These are phyloP conservation scores for Phytopythium ostracodes DNA, from an alignment of 352 stramenopile genomes.

Conservation along the genomic window DNA sequence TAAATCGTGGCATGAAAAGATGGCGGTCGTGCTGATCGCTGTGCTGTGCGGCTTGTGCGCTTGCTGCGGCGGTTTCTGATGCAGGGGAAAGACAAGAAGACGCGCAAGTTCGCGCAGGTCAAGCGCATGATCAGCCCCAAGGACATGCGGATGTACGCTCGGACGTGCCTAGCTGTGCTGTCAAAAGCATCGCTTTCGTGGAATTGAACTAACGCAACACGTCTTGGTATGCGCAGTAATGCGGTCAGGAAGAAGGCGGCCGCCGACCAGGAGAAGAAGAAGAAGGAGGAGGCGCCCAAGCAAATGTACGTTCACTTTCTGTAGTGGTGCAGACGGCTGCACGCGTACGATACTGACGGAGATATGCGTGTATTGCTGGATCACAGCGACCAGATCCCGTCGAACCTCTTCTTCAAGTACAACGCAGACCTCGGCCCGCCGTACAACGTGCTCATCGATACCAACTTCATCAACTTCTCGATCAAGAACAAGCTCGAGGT, in stretches of 20 bases:
- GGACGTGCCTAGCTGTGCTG: background rate
- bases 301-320: constrained; percentile 83
- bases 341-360: background rate
- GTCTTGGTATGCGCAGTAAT: constrained; percentile 37
- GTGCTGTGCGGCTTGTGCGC: background rate
- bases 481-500: constrained; percentile 99
- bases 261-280: constrained; percentile 85
- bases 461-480: constrained; percentile 99
- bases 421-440: constrained; percentile 97
- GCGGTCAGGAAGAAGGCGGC: constrained; percentile 68
- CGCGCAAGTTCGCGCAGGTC: constrained; percentile 95
- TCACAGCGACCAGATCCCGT: constrained; percentile 92
- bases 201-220: constrained; percentile 3
- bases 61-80: constrained; percentile 5
- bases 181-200: background rate
- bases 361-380: no score
- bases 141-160: constrained; percentile 93
- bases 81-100: constrained; percentile 97
- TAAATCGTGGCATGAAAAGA: no score
- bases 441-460: constrained; percentile 99
- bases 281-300: constrained; percentile 88
- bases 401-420: constrained; percentile 99
- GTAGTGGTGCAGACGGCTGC: background rate
- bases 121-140: constrained; percentile 99
- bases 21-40: background rate